Evolutionary conservation across 495 filamentous ascomycete genomes (phyloP).

Genomic region (Melanomma pulvis-pyrius): DNA sequence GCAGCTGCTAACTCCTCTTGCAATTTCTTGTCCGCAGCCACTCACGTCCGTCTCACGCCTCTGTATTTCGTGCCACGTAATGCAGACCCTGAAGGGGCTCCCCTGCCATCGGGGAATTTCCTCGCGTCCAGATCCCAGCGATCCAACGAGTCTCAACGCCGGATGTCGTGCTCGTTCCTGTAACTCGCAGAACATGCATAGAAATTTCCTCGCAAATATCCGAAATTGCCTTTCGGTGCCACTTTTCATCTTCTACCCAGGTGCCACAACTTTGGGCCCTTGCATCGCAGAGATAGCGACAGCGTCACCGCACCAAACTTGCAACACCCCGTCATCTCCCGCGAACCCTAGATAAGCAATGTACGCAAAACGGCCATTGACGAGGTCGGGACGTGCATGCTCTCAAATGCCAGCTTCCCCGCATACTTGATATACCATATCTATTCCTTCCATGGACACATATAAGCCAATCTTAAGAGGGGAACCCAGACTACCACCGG

Average conservation of each 20-base stretch:
- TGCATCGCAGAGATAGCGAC: not conserved
- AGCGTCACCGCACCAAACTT: not conserved
- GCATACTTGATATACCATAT: slow-evolving; percentile 1
- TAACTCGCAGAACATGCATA: not conserved
- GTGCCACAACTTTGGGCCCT: not conserved
- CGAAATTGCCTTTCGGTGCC: not conserved
- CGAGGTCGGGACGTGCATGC: not conserved
- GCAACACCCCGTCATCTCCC: not conserved
- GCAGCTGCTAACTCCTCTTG: not conserved
- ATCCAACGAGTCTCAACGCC: not conserved
- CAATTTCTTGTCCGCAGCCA: not conserved
- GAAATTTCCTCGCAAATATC: not conserved
- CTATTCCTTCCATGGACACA: not conserved
- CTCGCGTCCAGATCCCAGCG: not conserved
- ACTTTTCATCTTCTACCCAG: not conserved
- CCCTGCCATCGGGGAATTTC: slow-evolving; percentile 12
- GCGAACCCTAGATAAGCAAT: not conserved
- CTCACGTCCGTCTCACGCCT: not conserved
- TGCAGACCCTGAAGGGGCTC: not conserved
- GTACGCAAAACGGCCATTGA: slow-evolving; percentile 13
- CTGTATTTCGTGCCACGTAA: not conserved
- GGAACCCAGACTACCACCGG: not conserved
- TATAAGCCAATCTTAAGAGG: not conserved
- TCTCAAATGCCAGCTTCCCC: slow-evolving; percentile 6
- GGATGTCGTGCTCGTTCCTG: not conserved